These are phyloP conservation scores for Penicillium waksmanii DNA, from an alignment of 495 filamentous ascomycete species.

Conservation along the genomic window DNA sequence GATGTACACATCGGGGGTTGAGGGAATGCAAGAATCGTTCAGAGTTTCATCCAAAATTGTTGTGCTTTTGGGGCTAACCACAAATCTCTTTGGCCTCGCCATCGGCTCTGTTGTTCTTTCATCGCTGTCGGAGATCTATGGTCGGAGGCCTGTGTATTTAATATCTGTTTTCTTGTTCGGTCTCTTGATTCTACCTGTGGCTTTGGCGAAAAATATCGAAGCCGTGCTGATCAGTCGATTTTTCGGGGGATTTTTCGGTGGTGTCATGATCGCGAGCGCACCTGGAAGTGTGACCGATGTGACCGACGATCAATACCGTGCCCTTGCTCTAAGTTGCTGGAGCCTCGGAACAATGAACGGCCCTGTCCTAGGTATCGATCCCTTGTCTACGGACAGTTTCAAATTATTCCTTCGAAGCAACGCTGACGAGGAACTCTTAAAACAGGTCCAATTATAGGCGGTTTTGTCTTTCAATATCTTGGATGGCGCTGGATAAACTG, in stretches of 20 bases:
- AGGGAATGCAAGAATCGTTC: constrained; percentile 69
- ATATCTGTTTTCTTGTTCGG: constrained; percentile 62
- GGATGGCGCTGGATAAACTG: constrained; percentile 92
- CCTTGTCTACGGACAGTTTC: background rate
- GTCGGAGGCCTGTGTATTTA: constrained; percentile 69
- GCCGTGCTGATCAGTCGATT: constrained; percentile 62
- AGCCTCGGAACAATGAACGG: constrained; percentile 76
- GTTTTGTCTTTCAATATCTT: constrained; percentile 69
- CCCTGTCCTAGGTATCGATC: constrained; percentile 50
- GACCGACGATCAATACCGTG: constrained; percentile 64
- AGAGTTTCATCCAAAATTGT: constrained; percentile 54
- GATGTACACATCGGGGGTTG: constrained; percentile 70
- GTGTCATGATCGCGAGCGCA: constrained; percentile 68
- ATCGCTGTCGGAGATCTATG: constrained; percentile 77
- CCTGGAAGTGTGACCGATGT: constrained; percentile 81
- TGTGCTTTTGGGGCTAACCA: constrained; percentile 73
- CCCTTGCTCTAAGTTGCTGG: constrained; percentile 69
- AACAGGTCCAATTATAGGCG: constrained; percentile 67
- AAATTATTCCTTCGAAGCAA: background rate
- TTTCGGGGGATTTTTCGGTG: constrained; percentile 67
- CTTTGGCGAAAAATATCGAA: constrained; percentile 65
- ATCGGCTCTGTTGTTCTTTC: constrained; percentile 71
- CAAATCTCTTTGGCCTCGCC: constrained; percentile 70
- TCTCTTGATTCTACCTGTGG: constrained; percentile 69
- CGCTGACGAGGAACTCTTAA: background rate